Conservation (phyloP, 1,139 yeast genomes). For the Kluyveromyces sp. region DNA sequence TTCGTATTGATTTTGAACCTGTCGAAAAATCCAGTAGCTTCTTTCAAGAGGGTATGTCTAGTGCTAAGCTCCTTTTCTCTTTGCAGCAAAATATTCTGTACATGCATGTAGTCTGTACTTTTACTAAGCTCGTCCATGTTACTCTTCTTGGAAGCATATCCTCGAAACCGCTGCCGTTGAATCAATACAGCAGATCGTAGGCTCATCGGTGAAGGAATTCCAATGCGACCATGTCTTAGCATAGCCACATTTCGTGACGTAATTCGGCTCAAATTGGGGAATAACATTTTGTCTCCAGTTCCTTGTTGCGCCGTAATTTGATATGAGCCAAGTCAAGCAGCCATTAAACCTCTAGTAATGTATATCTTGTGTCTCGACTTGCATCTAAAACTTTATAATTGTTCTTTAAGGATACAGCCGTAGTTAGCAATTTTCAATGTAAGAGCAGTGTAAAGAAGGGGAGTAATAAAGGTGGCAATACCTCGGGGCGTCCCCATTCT, state of each 20-base stretch:
- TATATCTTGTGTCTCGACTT: no score
- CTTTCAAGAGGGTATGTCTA: slow-evolving; percentile 37
- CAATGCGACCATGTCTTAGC: neutral
- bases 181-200: neutral
- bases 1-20: slow-evolving; percentile 45
- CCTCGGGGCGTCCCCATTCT: no score
- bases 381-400: neutral
- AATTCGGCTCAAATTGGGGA: neutral
- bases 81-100: slow-evolving; percentile 23
- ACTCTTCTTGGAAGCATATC: neutral
- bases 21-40: slow-evolving; percentile 40
- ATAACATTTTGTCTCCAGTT: neutral
- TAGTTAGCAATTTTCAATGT: neutral
- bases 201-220: slow-evolving; percentile 3
- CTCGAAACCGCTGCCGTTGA: neutral
- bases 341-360: neutral
- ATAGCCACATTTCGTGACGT: neutral
- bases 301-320: no score
- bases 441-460: neutral
- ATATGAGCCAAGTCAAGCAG: no score
- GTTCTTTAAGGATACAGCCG: neutral
- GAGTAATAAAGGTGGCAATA: no score
- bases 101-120: slow-evolving; percentile 20
- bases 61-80: slow-evolving; percentile 24
- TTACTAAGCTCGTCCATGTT: slow-evolving; percentile 13